Evolutionary conservation across 2,329 filamentous ascomycete genomes (phyloP).

Genomic region (Neofusicoccum laricinum): DNA sequence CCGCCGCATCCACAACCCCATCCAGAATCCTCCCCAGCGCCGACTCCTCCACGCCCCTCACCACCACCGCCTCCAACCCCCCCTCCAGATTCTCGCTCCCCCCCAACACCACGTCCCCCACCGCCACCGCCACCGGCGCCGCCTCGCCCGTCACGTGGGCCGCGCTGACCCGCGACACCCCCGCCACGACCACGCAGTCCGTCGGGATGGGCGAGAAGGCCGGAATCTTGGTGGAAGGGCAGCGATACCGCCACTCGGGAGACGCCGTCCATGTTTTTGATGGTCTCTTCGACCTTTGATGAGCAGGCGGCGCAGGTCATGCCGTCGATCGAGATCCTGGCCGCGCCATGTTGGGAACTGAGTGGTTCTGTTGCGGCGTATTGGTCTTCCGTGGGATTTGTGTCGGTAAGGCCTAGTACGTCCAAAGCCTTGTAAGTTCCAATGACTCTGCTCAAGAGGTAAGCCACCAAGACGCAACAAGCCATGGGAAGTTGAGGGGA

Average conservation of each 20-base stretch:
- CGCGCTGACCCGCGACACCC: neutral
- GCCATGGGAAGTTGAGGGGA: neutral
- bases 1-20: neutral
- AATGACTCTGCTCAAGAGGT: neutral
- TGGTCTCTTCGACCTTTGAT: slow-evolving; percentile 10
- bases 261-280: slow-evolving; percentile 9
- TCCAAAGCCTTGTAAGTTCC: neutral
- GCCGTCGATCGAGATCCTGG: slow-evolving; percentile 15
- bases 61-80: neutral
- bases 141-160: neutral
- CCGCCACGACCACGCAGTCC: neutral
- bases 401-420: neutral
- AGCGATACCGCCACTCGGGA: neutral
- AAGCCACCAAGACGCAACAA: neutral
- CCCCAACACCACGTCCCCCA: neutral
- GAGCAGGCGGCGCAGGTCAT: slow-evolving; percentile 21
- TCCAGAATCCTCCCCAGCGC: neutral
- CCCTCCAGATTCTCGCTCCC: neutral
- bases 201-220: neutral
- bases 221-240: neutral
- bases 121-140: neutral
- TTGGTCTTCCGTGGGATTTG: too few relatives aligned
- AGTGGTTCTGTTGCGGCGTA: too few relatives aligned
- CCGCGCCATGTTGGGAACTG: neutral
- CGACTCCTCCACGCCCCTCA: neutral